Evolutionary conservation across 1,284 basidiomycete genomes (phyloP).

Genomic region (Malassezia caprae): DNA sequence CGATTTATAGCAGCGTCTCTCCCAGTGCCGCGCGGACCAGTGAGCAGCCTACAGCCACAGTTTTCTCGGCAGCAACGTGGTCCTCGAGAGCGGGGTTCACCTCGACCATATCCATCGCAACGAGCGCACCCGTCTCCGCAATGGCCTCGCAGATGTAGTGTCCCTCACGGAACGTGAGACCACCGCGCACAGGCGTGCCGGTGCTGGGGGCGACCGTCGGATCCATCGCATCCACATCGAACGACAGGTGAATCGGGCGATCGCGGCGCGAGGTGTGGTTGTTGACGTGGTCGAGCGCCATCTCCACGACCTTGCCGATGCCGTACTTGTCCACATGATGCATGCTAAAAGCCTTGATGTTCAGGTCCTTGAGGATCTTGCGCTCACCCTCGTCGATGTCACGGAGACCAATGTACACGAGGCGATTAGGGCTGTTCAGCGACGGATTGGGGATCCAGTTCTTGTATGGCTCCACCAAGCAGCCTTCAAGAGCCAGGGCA

Average conservation of each 20-base stretch:
- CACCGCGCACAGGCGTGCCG: slow-evolving; percentile 87
- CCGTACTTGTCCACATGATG: slow-evolving; percentile 95
- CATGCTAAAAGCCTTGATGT: slow-evolving; percentile 91
- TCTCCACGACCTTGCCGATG: slow-evolving; percentile 73
- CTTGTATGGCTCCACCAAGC: slow-evolving; percentile 42
- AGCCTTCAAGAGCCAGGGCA: slow-evolving; percentile 53
- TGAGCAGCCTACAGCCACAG: slow-evolving; percentile 86
- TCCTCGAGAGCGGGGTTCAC: slow-evolving; percentile 79
- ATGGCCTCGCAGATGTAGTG: slow-evolving; percentile 86
- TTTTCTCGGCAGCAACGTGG: slow-evolving; percentile 65
- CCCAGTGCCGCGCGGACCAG: slow-evolving; percentile 81
- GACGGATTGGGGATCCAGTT: slow-evolving; percentile 39
- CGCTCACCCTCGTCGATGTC: slow-evolving; percentile 88
- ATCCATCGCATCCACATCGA: slow-evolving; percentile 79
- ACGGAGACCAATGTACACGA: slow-evolving; percentile 90
- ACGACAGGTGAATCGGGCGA: slow-evolving; percentile 84
- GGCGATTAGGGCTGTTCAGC: slow-evolving; percentile 57
- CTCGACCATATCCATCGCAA: slow-evolving; percentile 68
- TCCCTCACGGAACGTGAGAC: slow-evolving; percentile 91
- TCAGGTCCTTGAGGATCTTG: slow-evolving; percentile 70
- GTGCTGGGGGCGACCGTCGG: slow-evolving; percentile 87
- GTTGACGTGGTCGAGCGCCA: slow-evolving; percentile 89
- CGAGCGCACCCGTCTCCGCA: slow-evolving; percentile 81
- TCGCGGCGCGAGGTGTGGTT: slow-evolving; percentile 52
- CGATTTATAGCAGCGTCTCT: not conserved